A percentile compares a stretch with the other conserved stretches of the same genome.
Evolutionary conservation across 2,329 filamentous ascomycete species (phyloP).

Genomic region (Monosporascus sp.): DNA sequence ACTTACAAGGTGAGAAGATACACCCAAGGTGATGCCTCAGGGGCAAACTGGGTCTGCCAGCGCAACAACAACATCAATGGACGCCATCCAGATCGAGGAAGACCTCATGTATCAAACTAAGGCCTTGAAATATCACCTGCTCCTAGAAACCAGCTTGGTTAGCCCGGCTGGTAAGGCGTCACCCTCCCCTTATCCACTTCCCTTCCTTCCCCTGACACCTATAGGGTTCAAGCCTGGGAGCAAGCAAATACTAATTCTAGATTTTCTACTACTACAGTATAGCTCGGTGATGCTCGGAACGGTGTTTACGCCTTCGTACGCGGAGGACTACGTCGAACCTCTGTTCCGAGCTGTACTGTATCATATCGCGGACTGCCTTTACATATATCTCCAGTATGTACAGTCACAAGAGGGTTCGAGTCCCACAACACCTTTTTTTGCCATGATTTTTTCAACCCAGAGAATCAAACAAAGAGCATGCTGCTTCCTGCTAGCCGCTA

Average conservation of each 20-base stretch:
- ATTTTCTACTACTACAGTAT: neutral
- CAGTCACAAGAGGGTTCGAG: conserved; percentile 1
- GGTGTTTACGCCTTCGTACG: conserved; percentile 2
- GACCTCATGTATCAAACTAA: neutral
- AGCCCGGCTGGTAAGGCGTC: neutral
- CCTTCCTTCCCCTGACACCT: neutral
- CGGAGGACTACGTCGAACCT: conserved; percentile 2
- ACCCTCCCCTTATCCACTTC: too few species aligned
- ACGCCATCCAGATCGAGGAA: neutral
- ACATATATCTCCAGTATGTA: neutral
- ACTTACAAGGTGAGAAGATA: neutral
- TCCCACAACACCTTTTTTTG: neutral
- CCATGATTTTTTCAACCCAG: neutral
- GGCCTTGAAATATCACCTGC: neutral
- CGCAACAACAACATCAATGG: neutral
- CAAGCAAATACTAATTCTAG: conserved; percentile 1
- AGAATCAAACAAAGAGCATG: too few species aligned
- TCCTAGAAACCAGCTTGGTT: neutral
- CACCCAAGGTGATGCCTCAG: neutral
- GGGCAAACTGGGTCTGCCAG: neutral
- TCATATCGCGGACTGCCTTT: conserved; percentile 1
- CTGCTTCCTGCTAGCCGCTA: too few species aligned
- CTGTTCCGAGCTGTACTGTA: conserved; percentile 5
- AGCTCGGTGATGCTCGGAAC: conserved; percentile 4
- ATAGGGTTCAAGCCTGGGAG: conserved; percentile 1